phyloP scores from a whole-genome alignment of 2,329 filamentous ascomycete genomes.

The Ambrosiella beaveri region DNA sequence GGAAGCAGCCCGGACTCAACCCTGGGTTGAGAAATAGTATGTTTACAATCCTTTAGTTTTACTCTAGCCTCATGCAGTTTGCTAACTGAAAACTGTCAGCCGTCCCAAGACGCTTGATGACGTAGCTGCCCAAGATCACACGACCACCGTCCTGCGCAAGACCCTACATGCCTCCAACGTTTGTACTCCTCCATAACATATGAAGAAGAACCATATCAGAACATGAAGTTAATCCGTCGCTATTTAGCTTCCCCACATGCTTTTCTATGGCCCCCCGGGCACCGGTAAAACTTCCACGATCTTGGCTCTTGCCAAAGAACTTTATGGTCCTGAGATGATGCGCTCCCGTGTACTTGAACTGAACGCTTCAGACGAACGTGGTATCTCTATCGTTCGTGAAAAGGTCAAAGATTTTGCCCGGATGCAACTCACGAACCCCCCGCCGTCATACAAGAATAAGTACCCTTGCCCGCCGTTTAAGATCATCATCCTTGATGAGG shows the following conservation, averaged over 20 bases:
- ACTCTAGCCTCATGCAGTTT: background rate
- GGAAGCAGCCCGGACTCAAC: slow-evolving; percentile 53
- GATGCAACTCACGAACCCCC: slow-evolving; percentile 76
- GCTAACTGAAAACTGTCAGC: slow-evolving; percentile 28
- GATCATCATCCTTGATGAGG: slow-evolving; percentile 95
- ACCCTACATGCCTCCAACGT: slow-evolving; percentile 91
- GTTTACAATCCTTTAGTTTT: slow-evolving; percentile 15
- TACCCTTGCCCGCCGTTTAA: slow-evolving; percentile 97
- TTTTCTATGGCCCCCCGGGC: slow-evolving; percentile 94
- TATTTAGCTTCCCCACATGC: slow-evolving; percentile 81
- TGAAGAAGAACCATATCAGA: slow-evolving; percentile 15
- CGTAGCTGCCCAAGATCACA: slow-evolving; percentile 95
- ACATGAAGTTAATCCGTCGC: too few species aligned
- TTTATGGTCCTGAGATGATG: slow-evolving; percentile 89
- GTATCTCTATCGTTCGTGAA: slow-evolving; percentile 89
- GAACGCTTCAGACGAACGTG: slow-evolving; percentile 96
- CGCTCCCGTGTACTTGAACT: slow-evolving; percentile 92
- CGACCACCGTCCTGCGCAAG: slow-evolving; percentile 76
- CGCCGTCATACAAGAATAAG: slow-evolving; percentile 46
- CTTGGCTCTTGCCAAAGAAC: slow-evolving; percentile 87
- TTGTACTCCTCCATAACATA: slow-evolving; percentile 9
- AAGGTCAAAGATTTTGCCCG: slow-evolving; percentile 98
- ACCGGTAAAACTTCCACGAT: slow-evolving; percentile 98
- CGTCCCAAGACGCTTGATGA: slow-evolving; percentile 86
- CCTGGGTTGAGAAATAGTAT: slow-evolving; percentile 99